Base-by-base conservation (phyloP, 1,139 yeast genomes). In the Zygoascus hellenicus region DNA sequence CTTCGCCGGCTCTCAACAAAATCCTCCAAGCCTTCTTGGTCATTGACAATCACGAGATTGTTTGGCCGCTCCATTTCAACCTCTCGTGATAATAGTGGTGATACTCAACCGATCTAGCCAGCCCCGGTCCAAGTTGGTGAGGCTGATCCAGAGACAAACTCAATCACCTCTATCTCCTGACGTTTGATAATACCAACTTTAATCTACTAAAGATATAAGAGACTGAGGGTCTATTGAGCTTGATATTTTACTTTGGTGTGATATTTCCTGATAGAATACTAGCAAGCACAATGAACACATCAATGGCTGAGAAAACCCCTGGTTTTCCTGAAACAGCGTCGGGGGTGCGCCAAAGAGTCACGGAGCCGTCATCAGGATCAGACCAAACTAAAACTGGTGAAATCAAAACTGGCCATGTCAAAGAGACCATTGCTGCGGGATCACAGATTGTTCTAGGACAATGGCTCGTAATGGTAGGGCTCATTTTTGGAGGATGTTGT, bases 401-500 rank as follows among this genome's bases (percentile, higher is more conserved):
- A 31, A 5, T 6, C 34, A n/a, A 4, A 31, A 14, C 9, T 14
- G 34, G 5, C 34, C 15, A 31, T 14, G 34, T n/a, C 5, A n/a
- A 4, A n/a, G 22, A 35, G 9, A 11, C 38, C 38, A 17, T 13
- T 26, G 16, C 29, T 16, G 35, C 35, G 6, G 7, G 28, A 9
- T 19, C 43, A 19, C 42, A 33, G 30, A 46, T 44, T 45, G 29
- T 43, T 14, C 11, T 45, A 36, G n/a, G 42, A 28, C 49, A 49
- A 26, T 36, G 46, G 45, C 26, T 46, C 9, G 13, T 22, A 40
- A 40, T 49, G n/a, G 19, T 48, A 10, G 52, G 48, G n/a, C 71
- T 77, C 43, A 78, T 82, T 16, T 79, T 82, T 58, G 85, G 87
- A 0, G 89, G 92, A 2, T 84, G 92, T 58, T 83, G 92, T 58